These are phyloP conservation scores for Tillandsia fasciculata DNA, from an alignment of 176 grass and related monocot species.

Conservation along the genomic window DNA sequence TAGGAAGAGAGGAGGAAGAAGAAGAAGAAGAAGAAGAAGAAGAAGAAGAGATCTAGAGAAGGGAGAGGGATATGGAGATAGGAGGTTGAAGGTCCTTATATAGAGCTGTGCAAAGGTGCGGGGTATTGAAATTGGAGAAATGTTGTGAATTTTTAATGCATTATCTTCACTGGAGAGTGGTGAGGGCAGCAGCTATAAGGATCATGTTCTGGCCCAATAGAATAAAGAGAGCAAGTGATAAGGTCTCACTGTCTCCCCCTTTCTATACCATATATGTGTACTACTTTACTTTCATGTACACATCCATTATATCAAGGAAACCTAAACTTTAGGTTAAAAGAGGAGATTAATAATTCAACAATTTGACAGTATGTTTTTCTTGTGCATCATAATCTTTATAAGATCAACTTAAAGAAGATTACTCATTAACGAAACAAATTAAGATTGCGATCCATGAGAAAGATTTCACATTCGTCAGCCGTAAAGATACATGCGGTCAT, in stretches of 20 bases:
- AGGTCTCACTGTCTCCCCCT: background rate
- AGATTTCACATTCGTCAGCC: no score
- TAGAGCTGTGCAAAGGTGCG: background rate
- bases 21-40: background rate
- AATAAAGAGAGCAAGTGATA: conserved; percentile 2
- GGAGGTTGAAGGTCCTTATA: conserved; percentile 8
- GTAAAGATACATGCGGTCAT: no score
- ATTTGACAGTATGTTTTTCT: no score
- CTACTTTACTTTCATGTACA: no score
- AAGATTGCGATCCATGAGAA: no score
- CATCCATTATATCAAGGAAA: no score
- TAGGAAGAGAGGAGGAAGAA: background rate
- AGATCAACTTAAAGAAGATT: no score
- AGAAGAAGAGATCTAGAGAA: background rate
- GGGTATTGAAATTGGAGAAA: background rate
- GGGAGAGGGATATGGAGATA: background rate
- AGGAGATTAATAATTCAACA: no score
- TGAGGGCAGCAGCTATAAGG: conserved; percentile 10
- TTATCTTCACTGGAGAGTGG: conserved; percentile 21
- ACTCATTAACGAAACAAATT: no score
- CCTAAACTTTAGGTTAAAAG: no score
- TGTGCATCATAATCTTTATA: no score
- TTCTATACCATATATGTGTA: no score
- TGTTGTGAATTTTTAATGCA: conserved; percentile 9
- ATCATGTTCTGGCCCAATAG: conserved; percentile 1